These are phyloP conservation scores for Boechera retrofracta DNA, from an alignment of 345 rosid genomes.

Conservation along the genomic window DNA sequence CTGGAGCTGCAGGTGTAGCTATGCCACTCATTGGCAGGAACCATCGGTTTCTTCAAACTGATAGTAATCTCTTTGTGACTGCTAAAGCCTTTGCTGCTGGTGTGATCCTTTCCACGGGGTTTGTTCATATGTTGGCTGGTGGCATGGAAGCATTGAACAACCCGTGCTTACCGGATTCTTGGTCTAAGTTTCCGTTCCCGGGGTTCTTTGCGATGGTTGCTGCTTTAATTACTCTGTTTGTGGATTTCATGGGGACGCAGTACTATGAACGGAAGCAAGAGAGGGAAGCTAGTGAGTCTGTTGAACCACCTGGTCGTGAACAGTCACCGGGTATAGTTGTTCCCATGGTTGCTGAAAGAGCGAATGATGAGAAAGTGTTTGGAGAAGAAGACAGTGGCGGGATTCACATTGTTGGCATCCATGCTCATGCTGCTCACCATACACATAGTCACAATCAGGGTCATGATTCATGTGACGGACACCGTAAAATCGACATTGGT, in stretches of 20 bases:
- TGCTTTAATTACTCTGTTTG: constrained; percentile 70
- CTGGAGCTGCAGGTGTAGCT: constrained; percentile 72
- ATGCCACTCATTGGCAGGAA: constrained; percentile 76
- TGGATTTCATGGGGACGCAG: constrained; percentile 90
- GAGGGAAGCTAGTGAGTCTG: constrained; percentile 50
- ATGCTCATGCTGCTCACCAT: constrained; percentile 90
- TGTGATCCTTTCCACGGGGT: constrained; percentile 90
- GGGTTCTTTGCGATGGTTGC: constrained; percentile 94
- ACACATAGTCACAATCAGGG: constrained; percentile 70
- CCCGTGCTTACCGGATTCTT: constrained; percentile 72
- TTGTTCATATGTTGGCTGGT: constrained; percentile 83
- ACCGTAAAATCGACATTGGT: constrained; percentile 29
- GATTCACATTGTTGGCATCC: constrained; percentile 91
- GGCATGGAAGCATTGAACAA: constrained; percentile 63
- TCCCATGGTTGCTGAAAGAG: constrained; percentile 38
- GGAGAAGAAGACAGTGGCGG: constrained; percentile 88
- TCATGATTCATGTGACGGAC: constrained; percentile 60
- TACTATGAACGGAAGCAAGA: constrained; percentile 87
- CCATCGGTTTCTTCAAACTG: constrained; percentile 68
- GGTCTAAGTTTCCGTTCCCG: constrained; percentile 89
- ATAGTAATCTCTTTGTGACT: constrained; percentile 75
- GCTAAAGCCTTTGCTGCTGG: constrained; percentile 96
- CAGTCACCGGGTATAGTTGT: constrained; percentile 46
- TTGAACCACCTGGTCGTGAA: constrained; percentile 44
- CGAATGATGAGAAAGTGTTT: constrained; percentile 57